Evolutionary conservation across 139 green algal genomes (phyloP), one percentile per base, ranked within the genome.

Genomic region (Chlorella vulgaris): DNA sequence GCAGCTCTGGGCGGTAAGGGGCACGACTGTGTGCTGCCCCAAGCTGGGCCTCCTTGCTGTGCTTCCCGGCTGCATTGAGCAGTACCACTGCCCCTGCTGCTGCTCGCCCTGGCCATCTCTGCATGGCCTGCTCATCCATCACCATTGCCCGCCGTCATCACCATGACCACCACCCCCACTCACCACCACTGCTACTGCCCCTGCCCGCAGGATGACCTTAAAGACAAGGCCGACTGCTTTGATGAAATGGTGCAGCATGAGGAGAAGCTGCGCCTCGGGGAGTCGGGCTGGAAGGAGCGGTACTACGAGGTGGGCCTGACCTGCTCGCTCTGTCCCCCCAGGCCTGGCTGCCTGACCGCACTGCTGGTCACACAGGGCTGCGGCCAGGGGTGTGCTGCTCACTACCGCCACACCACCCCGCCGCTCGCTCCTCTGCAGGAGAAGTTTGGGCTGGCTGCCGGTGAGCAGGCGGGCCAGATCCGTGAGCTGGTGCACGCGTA

Each of bases 211-310:
- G 85, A 91, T 18, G 76, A 85, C 35, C 81, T 95, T 51, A 94
- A 96, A 82, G 89, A 93, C 26, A 91, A 93, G 42, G 85, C 51
- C 0, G 96, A 98, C 85, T 81, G 85, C 36, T 94, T 98, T 88
- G 93, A 98, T 83, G 84, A 88, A n/a, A 95, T 94, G 90, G 77
- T 97, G 15, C 85, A 90, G 81, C 85, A 95, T 74, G 91, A 96
- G 81, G 89, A 89, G 80, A 55, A 87, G 50, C 95, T 98, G 24
- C 84, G 92, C 33, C 90, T 99, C 42, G 95, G 92, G n/a, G 91
- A 98, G 76, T 83, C 87, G 28, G 96, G 96, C 10, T 99, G 94
- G 94, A 97, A 96, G 87, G 82, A 86, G 61, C 89, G 96, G 29
- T 99, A 98, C 88, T 98, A 98, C 81, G 58, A 86, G 80, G 82